Base-by-base conservation (phyloP, 2,329 filamentous ascomycete genomes). In the Ophiosphaerella herpotricha region DNA sequence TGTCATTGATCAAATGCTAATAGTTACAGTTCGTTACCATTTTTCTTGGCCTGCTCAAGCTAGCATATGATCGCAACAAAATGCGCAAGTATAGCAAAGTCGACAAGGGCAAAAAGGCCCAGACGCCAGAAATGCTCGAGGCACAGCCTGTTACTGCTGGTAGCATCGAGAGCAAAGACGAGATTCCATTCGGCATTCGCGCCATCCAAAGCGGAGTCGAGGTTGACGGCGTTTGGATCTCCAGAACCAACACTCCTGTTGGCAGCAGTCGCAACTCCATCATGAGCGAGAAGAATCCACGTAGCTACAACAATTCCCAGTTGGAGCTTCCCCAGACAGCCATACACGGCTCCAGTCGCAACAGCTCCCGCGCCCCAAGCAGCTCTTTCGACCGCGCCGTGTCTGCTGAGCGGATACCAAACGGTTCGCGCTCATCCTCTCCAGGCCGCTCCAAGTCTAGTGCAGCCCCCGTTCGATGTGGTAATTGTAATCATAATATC, bases 161-260 rank as follows among this genome's bases (percentile, higher is more conserved):
- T 46, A 39, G 51, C 81, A 21, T 37, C 73, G 60, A 85, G 77
- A 54, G 84, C 78, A 63, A 78, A 40, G 78, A 83, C 43, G 86
- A 90, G 8, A 84, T 95, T 32, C 91, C 91, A 0, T 97, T 97
- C 64, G 92, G 93, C 16, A 84, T 94, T 45, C 85, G 89, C 60
- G 92, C 92, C 6, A 84, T 97, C 39, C 87, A 96, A 70, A 88
- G 84, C 60, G 91, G 91, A 5, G 79, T 95, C 37, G 84, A 93
- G 67, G 84, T 96, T 7, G 90, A 96, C 57, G 92, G 91, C 4
- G 91, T 97, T 43, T 81, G 77, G 76, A 77, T 79, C 33, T 80
- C 78, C 13, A 65, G 70, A 48, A 68, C 62, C 40, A 80, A 78
- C 60, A 79, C 77, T 7, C 72, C 72, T 4, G 67, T 68, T 26